phyloP scores from a whole-genome alignment of 108 stramenopile genomes.

The Stephanodiscus minutulus region DNA sequence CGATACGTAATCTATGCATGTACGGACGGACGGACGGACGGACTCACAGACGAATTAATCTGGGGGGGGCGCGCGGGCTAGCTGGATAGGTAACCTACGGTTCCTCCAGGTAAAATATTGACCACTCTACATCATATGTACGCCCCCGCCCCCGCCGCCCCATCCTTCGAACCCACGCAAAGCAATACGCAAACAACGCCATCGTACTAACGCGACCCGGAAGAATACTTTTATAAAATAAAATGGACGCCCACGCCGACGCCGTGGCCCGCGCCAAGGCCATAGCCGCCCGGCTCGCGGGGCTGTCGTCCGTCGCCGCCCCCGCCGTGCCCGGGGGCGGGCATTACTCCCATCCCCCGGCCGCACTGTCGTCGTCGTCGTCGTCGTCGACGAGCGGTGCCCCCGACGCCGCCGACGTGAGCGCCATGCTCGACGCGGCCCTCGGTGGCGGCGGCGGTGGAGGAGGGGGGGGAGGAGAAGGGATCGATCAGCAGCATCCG shows the following conservation, averaged over 20 bases:
- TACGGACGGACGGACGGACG: no score
- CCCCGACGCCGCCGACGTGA: conserved; percentile 16
- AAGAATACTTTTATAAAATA: background rate
- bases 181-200: no score
- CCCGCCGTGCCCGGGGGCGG: conserved; percentile 14
- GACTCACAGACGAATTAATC: no score
- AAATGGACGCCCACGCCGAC: conserved; percentile 59
- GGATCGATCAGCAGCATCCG: background rate
- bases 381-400: conserved; percentile 20
- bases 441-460: conserved; percentile 22
- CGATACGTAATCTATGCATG: no score
- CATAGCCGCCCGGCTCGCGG: conserved; percentile 77
- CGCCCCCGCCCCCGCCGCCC: no score
- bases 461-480: conserved; percentile 15
- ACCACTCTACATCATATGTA: no score
- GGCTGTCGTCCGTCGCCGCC: conserved; percentile 35
- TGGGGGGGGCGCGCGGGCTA: no score
- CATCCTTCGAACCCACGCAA: no score
- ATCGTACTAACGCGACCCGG: no score
- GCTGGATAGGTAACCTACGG: no score
- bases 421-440: conserved; percentile 43
- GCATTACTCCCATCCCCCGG: conserved; percentile 6
- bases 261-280: conserved; percentile 81
- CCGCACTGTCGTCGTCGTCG: conserved; percentile 1
- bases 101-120: no score